Conservation (phyloP, 305 asterid species). For the Rubia tinctorum region DNA sequence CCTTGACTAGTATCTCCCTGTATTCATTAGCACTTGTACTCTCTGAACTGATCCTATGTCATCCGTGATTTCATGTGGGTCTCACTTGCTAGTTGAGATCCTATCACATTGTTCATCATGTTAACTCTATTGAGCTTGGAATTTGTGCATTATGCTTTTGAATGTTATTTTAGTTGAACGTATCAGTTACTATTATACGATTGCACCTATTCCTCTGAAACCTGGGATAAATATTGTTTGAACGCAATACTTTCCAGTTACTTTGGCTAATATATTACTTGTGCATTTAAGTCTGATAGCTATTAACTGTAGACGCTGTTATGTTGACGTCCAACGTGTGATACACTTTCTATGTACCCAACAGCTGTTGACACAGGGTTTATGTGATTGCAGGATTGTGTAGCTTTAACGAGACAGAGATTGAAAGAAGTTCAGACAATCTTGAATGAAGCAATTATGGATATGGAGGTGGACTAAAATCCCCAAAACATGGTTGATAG, state of each 20-base stretch:
- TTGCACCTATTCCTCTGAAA: not conserved
- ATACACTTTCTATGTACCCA: not conserved
- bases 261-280: not conserved
- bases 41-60: not conserved
- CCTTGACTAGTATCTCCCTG: not conserved
- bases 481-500: not conserved
- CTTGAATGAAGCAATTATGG: conserved; percentile 61
- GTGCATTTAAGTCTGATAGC: not conserved
- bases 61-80: not conserved
- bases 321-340: not conserved
- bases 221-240: not conserved
- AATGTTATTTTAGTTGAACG: not conserved
- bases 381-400: conserved; percentile 61
- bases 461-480: conserved; percentile 61
- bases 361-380: conserved; percentile 18
- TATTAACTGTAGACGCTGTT: not conserved
- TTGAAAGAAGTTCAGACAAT: conserved; percentile 58
- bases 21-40: not conserved
- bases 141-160: not conserved
- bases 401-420: conserved; percentile 55
- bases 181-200: not conserved
- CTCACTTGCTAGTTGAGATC: not conserved
- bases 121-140: not conserved
- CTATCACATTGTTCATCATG: not conserved
- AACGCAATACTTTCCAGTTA: not conserved